Evolutionary conservation across 1,284 basidiomycete genomes (phyloP).

Genomic region (Ceratobasidium sp.): DNA sequence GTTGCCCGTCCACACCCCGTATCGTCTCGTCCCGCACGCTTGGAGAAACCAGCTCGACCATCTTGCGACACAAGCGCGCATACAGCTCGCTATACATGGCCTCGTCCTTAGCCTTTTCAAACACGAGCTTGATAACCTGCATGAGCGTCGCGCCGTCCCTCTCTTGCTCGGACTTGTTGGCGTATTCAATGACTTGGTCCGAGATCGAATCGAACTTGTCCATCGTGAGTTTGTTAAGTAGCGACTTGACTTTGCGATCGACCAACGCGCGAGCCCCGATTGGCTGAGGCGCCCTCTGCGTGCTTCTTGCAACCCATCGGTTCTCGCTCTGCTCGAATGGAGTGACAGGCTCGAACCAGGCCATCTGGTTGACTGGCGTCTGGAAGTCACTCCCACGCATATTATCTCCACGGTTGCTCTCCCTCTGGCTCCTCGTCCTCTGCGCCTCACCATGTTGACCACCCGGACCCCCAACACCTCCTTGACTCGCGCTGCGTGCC

Average conservation of each 20-base stretch:
- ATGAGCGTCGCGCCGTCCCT: conserved; percentile 93
- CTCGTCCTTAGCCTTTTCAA: conserved; percentile 97
- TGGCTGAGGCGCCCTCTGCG: background rate
- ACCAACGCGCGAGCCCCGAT: conserved; percentile 76
- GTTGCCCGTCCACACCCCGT: conserved; percentile 80
- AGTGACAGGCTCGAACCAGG: conserved; percentile 70
- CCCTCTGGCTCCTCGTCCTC: conserved; percentile 79
- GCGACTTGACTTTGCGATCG: conserved; percentile 91
- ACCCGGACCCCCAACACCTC: conserved; percentile 64
- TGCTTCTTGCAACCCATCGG: conserved; percentile 71
- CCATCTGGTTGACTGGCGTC: background rate
- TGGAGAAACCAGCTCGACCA: conserved; percentile 89
- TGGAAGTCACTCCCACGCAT: background rate
- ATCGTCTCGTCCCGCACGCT: conserved; percentile 92
- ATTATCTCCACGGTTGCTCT: conserved; percentile 62
- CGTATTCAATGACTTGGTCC: conserved; percentile 92
- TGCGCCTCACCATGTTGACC: conserved; percentile 60
- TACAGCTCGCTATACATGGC: conserved; percentile 98
- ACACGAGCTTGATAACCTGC: conserved; percentile 94
- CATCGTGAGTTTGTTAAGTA: conserved; percentile 97
- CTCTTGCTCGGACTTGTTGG: conserved; percentile 93
- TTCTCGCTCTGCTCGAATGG: conserved; percentile 85
- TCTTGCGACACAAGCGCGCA: conserved; percentile 91
- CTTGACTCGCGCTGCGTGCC: conserved; percentile 82
- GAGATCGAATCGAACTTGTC: conserved; percentile 97